phyloP scores from a whole-genome alignment of 495 filamentous ascomycete genomes.

The Xylaria cubensis region DNA sequence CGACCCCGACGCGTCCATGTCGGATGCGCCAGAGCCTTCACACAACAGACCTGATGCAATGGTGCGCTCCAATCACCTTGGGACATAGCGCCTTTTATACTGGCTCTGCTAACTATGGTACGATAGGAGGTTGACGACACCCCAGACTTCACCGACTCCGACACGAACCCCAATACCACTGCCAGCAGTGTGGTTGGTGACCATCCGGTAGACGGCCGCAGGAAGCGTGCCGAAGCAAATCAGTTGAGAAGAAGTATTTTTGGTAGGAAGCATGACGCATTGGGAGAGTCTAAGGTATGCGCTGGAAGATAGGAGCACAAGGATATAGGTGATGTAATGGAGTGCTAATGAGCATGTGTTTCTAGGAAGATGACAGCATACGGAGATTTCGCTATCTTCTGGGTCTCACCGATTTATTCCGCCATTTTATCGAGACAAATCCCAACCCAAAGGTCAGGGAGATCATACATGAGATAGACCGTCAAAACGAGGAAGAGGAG shows the following conservation, averaged over 20 bases:
- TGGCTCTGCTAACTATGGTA: slow-evolving; percentile 1
- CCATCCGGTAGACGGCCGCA: slow-evolving; percentile 74
- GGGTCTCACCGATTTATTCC: slow-evolving; percentile 95
- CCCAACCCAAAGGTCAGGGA: slow-evolving; percentile 90
- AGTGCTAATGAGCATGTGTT: slow-evolving; percentile 34
- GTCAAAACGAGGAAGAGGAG: slow-evolving; percentile 80
- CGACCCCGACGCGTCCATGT: slow-evolving; percentile 63
- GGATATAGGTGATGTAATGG: neutral
- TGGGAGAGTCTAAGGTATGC: slow-evolving; percentile 89
- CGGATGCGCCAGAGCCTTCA: slow-evolving; percentile 63
- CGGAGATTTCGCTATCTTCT: slow-evolving; percentile 94
- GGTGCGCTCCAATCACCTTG: slow-evolving; percentile 45
- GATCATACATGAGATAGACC: slow-evolving; percentile 91
- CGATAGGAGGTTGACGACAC: slow-evolving; percentile 76
- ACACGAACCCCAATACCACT: slow-evolving; percentile 91
- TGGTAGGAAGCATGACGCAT: slow-evolving; percentile 88
- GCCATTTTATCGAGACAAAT: slow-evolving; percentile 98
- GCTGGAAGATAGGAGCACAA: slow-evolving; percentile 17
- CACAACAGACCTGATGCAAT: slow-evolving; percentile 50
- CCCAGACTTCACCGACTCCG: slow-evolving; percentile 86
- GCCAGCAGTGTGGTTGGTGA: slow-evolving; percentile 88
- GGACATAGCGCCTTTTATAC: neutral
- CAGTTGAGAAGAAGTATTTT: slow-evolving; percentile 88
- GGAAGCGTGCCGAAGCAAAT: slow-evolving; percentile 81
- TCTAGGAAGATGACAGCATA: slow-evolving; percentile 92